phyloP scores from a whole-genome alignment of 441 rosid genomes.

The Raphanus hybrid region DNA sequence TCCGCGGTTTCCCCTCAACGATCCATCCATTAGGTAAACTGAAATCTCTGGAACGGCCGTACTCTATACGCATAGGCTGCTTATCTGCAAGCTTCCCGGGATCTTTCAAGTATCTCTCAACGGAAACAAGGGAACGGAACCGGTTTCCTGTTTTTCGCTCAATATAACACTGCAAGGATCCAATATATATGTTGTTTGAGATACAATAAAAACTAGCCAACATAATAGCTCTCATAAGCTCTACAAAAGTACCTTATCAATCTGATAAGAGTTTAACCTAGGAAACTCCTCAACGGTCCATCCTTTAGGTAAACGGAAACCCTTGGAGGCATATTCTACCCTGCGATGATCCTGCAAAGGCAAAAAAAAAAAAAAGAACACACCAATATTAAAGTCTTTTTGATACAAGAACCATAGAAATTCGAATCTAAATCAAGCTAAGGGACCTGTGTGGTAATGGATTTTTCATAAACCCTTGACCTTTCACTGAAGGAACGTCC shows the following conservation, averaged over 20 bases:
- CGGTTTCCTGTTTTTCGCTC: slow-evolving; percentile 58
- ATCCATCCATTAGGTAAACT: slow-evolving; percentile 42
- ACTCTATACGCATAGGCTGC: slow-evolving; percentile 21
- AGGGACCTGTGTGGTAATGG: slow-evolving; percentile 30
- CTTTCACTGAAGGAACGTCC: not conserved
- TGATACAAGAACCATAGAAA: not conserved
- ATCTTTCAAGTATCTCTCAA: slow-evolving; percentile 53
- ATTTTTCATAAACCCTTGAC: slow-evolving; percentile 22
- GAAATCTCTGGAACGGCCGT: slow-evolving; percentile 20
- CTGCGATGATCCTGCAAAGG: slow-evolving; percentile 45
- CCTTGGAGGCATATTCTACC: slow-evolving; percentile 35
- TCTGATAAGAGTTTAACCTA: slow-evolving; percentile 33
- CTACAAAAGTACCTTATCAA: slow-evolving; percentile 55
- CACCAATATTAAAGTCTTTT: not conserved
- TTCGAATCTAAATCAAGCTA: slow-evolving; percentile 4
- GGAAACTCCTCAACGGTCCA: slow-evolving; percentile 57
- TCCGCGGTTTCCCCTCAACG: slow-evolving; percentile 33
- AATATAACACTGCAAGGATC: slow-evolving; percentile 52
- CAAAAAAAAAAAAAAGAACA: slow-evolving; percentile 8
- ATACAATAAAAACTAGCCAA: not conserved
- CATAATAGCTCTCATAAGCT: slow-evolving; percentile 11
- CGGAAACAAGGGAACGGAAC: slow-evolving; percentile 55
- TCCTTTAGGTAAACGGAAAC: slow-evolving; percentile 53
- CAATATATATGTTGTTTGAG: slow-evolving; percentile 9
- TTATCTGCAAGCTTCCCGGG: slow-evolving; percentile 12